phyloP scores from a whole-genome alignment of 495 filamentous ascomycete genomes.

The Friedmanniomyces simplex region DNA sequence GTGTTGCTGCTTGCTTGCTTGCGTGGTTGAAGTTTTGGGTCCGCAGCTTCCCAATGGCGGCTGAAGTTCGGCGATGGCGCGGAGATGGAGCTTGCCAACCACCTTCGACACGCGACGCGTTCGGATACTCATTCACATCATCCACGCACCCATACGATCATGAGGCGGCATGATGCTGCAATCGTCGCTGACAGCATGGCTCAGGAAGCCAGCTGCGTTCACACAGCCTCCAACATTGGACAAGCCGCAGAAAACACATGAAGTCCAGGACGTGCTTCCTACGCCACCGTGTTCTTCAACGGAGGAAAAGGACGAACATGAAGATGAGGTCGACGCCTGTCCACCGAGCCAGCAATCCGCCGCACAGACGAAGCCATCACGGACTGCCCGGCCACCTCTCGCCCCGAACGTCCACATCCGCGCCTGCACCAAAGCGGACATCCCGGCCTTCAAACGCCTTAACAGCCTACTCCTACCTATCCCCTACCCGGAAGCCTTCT shows the following conservation, averaged over 20 bases:
- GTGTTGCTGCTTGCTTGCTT: neutral
- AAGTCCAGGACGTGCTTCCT: constrained; percentile 17
- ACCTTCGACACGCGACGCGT: neutral
- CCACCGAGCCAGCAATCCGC: neutral
- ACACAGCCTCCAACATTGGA: neutral
- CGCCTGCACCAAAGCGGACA: constrained; percentile 33
- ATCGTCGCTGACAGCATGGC: constrained; percentile 31
- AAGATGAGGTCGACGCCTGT: neutral
- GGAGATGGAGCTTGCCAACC: neutral
- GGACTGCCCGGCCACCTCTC: constrained; percentile 11
- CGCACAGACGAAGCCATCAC: neutral
- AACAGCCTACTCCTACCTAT: constrained; percentile 79
- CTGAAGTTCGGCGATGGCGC: neutral
- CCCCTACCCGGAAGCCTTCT: constrained; percentile 79
- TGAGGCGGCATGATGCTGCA: constrained; percentile 24
- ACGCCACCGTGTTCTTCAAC: constrained; percentile 13
- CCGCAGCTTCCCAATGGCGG: constrained; percentile 2
- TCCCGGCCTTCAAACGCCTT: constrained; percentile 68
- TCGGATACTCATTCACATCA: neutral
- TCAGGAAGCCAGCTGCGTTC: constrained; percentile 27
- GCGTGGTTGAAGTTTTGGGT: constrained; percentile 6
- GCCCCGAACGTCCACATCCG: constrained; percentile 29
- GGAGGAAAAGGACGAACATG: neutral
- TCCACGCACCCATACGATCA: neutral
- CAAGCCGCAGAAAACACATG: neutral